A percentile compares a stretch with the other conserved stretches of the same genome.
phyloP scores from a whole-genome alignment of 2,329 filamentous ascomycete species.

The Aspergillus novofumigatus region DNA sequence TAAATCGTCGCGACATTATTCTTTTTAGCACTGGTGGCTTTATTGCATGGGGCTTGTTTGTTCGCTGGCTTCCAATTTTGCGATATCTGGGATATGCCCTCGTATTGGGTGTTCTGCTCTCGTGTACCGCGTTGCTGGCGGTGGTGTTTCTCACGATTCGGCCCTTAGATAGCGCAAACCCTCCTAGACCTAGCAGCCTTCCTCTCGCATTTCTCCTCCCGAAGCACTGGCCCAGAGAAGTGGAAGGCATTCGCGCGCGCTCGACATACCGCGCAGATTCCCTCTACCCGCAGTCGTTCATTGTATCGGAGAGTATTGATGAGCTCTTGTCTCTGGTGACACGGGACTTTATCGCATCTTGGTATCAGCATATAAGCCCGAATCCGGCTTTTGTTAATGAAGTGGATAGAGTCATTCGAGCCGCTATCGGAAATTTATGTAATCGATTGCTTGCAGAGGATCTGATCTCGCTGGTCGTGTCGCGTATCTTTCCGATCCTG shows the following conservation, averaged over 20 bases:
- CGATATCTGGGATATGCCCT: constrained; percentile 86
- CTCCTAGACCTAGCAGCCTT: constrained; percentile 41
- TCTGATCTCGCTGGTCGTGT: constrained; percentile 76
- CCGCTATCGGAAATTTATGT: constrained; percentile 65
- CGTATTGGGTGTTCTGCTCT: constrained; percentile 59
- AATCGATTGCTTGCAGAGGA: constrained; percentile 73
- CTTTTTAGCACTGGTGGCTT: constrained; percentile 47
- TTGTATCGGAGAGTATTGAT: constrained; percentile 76
- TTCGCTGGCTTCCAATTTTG: constrained; percentile 76
- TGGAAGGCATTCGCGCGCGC: constrained; percentile 60
- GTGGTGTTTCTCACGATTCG: constrained; percentile 57
- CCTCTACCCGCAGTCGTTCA: constrained; percentile 70
- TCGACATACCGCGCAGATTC: constrained; percentile 64
- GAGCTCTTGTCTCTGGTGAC: constrained; percentile 70
- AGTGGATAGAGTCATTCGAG: constrained; percentile 74
- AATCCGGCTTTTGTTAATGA: constrained; percentile 78
- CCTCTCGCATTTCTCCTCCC: constrained; percentile 57
- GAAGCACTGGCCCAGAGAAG: constrained; percentile 66
- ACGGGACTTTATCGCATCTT: constrained; percentile 79
- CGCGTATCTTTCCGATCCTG: constrained; percentile 78
- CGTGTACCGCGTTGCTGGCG: constrained; percentile 53
- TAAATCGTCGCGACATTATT: constrained; percentile 41
- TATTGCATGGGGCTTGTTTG: constrained; percentile 81
- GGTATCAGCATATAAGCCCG: constrained; percentile 83
- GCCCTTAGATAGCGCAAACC: constrained; percentile 34